These are phyloP conservation scores for Talaromyces atroroseus DNA, from an alignment of 2,329 filamentous ascomycete species.

Conservation along the genomic window DNA sequence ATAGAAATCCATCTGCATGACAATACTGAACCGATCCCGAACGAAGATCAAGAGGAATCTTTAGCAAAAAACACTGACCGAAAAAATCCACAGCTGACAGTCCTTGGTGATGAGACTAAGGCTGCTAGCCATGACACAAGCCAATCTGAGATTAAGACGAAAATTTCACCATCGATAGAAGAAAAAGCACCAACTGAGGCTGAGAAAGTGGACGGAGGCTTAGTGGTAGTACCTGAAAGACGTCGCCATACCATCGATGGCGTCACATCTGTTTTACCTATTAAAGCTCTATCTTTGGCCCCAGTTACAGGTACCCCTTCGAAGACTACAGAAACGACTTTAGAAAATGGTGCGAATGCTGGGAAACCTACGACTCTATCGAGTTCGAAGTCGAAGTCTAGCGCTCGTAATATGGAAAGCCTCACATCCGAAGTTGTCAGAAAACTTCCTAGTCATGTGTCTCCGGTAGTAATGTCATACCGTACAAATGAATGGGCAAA, in stretches of 20 bases:
- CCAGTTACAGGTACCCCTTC: slow-evolving; percentile 1
- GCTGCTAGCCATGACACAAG: background rate
- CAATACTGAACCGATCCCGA: background rate
- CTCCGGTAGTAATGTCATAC: slow-evolving; percentile 73
- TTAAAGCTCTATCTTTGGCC: background rate
- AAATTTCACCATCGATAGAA: background rate
- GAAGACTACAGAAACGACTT: background rate
- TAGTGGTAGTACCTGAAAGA: background rate
- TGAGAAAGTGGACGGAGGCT: background rate
- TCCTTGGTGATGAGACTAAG: background rate
- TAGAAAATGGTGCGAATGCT: background rate
- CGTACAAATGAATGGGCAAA: slow-evolving; percentile 96
- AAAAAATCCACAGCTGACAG: background rate
- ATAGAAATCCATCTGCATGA: background rate
- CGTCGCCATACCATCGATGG: slow-evolving; percentile 8
- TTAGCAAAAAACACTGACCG: background rate
- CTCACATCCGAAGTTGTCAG: slow-evolving; percentile 41
- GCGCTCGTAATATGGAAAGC: slow-evolving; percentile 19
- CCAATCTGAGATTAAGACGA: background rate
- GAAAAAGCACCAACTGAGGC: background rate
- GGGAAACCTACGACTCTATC: background rate
- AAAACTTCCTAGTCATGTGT: slow-evolving; percentile 64
- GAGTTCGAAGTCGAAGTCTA: slow-evolving; percentile 10
- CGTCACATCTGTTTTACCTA: background rate
- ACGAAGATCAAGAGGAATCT: background rate